Evolutionary conservation across 345 rosid species (phyloP).

Genomic region (Eucalyptus tenuipes): DNA sequence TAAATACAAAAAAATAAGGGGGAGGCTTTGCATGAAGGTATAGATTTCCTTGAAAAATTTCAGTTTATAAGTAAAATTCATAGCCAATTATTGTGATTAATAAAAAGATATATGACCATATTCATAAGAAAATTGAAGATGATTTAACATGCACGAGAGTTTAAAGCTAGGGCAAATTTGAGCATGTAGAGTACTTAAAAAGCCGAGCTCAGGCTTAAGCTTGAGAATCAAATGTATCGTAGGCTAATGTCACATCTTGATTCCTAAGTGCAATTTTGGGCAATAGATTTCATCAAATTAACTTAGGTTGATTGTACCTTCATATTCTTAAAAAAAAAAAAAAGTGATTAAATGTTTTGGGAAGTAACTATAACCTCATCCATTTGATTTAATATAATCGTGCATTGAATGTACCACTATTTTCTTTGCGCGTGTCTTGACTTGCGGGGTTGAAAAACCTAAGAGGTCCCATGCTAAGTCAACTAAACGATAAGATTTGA

Average conservation of each 20-base stretch:
- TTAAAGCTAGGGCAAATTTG: neutral
- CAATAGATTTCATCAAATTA: neutral
- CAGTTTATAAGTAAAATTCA: neutral
- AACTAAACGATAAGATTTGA: neutral
- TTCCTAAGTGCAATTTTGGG: neutral
- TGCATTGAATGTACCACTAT: neutral
- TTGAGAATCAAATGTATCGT: neutral
- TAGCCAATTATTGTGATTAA: neutral
- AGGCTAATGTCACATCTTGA: neutral
- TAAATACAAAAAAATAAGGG: too few species aligned
- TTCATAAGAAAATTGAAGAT: neutral
- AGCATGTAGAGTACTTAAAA: neutral
- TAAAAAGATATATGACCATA: neutral
- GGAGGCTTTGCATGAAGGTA: too few species aligned
- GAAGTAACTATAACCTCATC: neutral
- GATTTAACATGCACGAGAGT: neutral
- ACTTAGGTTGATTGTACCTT: neutral
- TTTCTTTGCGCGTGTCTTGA: neutral
- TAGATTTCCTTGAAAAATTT: too few species aligned
- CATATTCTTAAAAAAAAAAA: neutral
- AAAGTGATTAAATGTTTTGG: neutral
- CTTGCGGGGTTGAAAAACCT: neutral
- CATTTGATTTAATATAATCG: neutral
- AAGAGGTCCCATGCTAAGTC: neutral
- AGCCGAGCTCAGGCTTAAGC: neutral